Evolutionary conservation across 2,329 filamentous ascomycete species (phyloP), one percentile per base, ranked within the genome.

Genomic region (Aureobasidium namibiae): DNA sequence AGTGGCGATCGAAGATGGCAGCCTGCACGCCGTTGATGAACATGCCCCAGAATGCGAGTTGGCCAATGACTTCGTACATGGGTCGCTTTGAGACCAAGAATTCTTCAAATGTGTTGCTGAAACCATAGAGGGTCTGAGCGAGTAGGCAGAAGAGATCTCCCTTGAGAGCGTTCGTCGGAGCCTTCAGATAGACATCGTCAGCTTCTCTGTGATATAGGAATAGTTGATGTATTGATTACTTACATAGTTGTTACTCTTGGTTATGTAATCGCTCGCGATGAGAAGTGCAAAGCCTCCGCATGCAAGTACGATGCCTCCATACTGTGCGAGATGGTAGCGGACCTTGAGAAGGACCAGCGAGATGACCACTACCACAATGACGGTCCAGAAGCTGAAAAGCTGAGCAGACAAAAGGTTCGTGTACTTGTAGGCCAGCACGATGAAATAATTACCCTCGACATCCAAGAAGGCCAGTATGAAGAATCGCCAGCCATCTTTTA

Each of bases 371-470:
- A 99, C 94, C 63, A 92, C 86, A 53, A 95, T 89, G 65, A 99
- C 97, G 66, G 92, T 89, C 92, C 92, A 97, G 77, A 97, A 97
- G 80, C 96, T 96, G 76, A 99, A 90, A 56, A 99, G 82, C 79
- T 97, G 92, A 16, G 91, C 91, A 21, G 88, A 94, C 50, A 97
- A 81, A 66, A 96, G 87, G 68, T 92, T 96, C 58, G 92, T 96
- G 78, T 95, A 86, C 61, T 88, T 82, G 77, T 97, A 99, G 5
- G 92, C 94, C 52, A 96, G 81, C 53, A 99, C 92, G 68, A 92
- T 92, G 72, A 97, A 97, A 79, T 96, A 99, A 76, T 99, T 99
- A 62, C 94, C 94, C 75, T 96, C 83, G 52, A 97, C 92, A 70
- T 99, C 94, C 66, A 94, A 82, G 74, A 97, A 96, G 56, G 89